Evolutionary conservation across 2,329 filamentous ascomycete genomes (phyloP).

Genomic region (Fusarium metavorans): DNA sequence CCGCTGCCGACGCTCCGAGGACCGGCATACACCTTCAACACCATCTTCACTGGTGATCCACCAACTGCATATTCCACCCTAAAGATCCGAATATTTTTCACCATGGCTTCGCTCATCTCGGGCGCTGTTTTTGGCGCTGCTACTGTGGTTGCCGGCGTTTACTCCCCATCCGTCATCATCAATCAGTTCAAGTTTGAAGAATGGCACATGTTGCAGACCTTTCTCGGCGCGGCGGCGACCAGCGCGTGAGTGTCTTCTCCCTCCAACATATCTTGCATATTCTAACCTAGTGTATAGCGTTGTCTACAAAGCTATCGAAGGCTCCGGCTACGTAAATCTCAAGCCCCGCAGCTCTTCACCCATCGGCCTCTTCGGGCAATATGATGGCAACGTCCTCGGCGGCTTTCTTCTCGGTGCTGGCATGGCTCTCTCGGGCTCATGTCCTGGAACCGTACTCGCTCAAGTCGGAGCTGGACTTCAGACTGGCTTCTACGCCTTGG

Average conservation of each 20-base stretch:
- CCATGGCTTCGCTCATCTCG: conserved; percentile 54
- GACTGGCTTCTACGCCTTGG: conserved; percentile 64
- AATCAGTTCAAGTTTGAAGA: conserved; percentile 70
- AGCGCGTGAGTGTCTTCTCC: conserved; percentile 65
- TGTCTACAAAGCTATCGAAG: conserved; percentile 60
- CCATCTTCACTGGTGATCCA: neutral
- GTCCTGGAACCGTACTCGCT: conserved; percentile 73
- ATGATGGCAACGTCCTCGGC: conserved; percentile 75
- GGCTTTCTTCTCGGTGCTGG: conserved; percentile 72
- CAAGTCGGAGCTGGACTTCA: conserved; percentile 67
- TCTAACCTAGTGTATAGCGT: conserved; percentile 48
- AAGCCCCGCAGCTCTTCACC: conserved; percentile 63
- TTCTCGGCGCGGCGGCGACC: conserved; percentile 71
- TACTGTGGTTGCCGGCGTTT: conserved; percentile 70
- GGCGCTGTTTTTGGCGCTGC: conserved; percentile 73
- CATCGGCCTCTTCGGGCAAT: conserved; percentile 64
- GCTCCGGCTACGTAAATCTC: conserved; percentile 56
- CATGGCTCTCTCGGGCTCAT: conserved; percentile 74
- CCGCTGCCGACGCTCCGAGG: conserved; percentile 17
- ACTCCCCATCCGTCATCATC: conserved; percentile 69
- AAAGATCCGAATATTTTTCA: neutral
- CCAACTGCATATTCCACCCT: neutral
- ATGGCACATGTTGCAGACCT: conserved; percentile 75
- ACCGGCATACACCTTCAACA: conserved; percentile 10
- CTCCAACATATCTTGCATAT: accelerated